These are phyloP conservation scores for Acephala macrosclerotiorum DNA, from an alignment of 2,329 filamentous ascomycete genomes.

Conservation along the genomic window DNA sequence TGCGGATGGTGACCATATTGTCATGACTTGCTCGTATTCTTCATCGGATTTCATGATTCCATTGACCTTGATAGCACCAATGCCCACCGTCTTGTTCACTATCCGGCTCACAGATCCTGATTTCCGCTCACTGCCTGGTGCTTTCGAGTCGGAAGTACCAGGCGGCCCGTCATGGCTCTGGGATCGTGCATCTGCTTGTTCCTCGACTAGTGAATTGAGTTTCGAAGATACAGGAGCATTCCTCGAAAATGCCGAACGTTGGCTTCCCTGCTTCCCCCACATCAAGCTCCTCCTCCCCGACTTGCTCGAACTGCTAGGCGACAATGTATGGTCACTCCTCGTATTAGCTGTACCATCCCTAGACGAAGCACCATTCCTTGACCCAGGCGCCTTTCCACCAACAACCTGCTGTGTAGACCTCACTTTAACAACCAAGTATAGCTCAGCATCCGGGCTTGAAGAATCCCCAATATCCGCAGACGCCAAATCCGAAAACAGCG, in stretches of 20 bases:
- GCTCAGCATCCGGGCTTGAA: conserved; percentile 69
- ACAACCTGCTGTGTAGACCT: conserved; percentile 41
- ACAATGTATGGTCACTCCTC: conserved; percentile 49
- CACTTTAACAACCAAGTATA: conserved; percentile 87
- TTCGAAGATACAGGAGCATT: conserved; percentile 50
- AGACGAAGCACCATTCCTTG: conserved; percentile 36
- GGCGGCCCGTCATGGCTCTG: conserved; percentile 50
- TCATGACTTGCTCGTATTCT: conserved; percentile 78
- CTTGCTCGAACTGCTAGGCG: conserved; percentile 50
- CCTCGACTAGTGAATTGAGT: conserved; percentile 57
- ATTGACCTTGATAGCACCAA: conserved; percentile 81
- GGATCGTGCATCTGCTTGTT: conserved; percentile 6
- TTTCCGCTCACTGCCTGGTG: conserved; percentile 43
- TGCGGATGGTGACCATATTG: conserved; percentile 74
- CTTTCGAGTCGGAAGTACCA: conserved; percentile 62
- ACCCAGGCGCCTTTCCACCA: conserved; percentile 36
- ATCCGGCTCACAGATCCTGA: conserved; percentile 50
- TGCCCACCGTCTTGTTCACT: conserved; percentile 74
- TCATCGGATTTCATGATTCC: conserved; percentile 74
- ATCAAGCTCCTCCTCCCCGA: conserved; percentile 69
- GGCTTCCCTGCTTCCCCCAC: conserved; percentile 67
- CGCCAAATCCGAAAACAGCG: conserved; percentile 86
- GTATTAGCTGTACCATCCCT: conserved; percentile 33
- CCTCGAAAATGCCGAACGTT: conserved; percentile 61
- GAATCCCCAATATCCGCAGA: conserved; percentile 59